phyloP scores from a whole-genome alignment of 179 eudicot species.

The Nepenthes alata region DNA sequence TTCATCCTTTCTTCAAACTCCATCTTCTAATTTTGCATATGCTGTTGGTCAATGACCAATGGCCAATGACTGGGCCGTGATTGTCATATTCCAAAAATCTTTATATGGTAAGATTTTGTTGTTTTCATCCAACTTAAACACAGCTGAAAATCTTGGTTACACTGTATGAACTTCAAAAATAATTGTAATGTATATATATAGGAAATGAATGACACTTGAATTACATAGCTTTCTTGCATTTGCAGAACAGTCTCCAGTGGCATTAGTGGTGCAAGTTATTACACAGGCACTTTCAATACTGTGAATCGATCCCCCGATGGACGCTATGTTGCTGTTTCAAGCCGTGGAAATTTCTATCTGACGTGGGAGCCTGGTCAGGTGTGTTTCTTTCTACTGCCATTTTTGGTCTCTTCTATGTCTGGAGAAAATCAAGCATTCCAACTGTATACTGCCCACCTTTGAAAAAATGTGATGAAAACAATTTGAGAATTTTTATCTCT shows the following conservation, averaged over 20 bases:
- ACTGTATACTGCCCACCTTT: not conserved
- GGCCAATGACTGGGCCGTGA: no score
- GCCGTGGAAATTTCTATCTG: slow-evolving; percentile 91
- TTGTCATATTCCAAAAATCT: no score
- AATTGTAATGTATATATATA: no score
- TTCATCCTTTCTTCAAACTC: no score
- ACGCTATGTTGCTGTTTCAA: slow-evolving; percentile 93
- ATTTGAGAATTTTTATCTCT: not conserved
- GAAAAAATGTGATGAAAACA: not conserved
- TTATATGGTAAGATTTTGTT: no score
- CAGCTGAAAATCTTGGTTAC: no score
- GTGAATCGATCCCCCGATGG: slow-evolving; percentile 98
- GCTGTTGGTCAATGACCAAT: no score
- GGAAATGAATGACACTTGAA: not conserved
- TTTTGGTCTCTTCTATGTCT: not conserved
- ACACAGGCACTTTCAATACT: slow-evolving; percentile 89
- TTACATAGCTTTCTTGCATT: slow-evolving; percentile 16
- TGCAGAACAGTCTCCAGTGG: slow-evolving; percentile 99
- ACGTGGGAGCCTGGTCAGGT: slow-evolving; percentile 99
- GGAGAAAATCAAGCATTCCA: not conserved
- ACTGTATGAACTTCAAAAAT: no score
- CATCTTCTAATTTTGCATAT: no score
- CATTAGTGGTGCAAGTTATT: slow-evolving; percentile 98
- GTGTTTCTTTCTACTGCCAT: slow-evolving; percentile 7
- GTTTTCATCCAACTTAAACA: no score